A percentile compares a stretch with the other conserved stretches of the same genome.
Conservation (phyloP, 345 rosid species). For the Orychophragmus violaceus region DNA sequence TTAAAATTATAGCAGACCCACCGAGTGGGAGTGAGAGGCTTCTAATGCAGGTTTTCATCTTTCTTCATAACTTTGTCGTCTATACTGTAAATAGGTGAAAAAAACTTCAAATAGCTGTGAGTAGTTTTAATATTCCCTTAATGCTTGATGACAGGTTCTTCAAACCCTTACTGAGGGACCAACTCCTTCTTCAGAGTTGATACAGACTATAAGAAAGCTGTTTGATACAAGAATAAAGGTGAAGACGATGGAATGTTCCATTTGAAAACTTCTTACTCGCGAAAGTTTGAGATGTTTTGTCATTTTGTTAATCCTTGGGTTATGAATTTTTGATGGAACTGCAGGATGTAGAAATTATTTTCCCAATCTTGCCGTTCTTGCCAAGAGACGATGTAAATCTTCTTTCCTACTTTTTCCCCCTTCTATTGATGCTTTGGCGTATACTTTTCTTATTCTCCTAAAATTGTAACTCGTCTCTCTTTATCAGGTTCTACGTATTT, state of each 20-base stretch:
- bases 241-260: constrained; percentile 14
- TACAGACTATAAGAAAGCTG: constrained; percentile 66
- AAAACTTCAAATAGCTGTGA: background rate
- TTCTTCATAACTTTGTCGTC: background rate
- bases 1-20: constrained; percentile 87
- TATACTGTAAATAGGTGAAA: background rate
- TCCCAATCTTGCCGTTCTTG: constrained; percentile 81
- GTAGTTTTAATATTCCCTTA: constrained; percentile 16
- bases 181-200: constrained; percentile 70
- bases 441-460: background rate
- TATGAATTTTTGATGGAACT: constrained; percentile 31
- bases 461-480: constrained; percentile 7
- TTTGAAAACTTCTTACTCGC: background rate
- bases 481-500: constrained; percentile 55
- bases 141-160: constrained; percentile 56
- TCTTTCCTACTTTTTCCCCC: background rate
- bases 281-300: background rate
- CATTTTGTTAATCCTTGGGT: background rate
- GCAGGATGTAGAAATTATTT: constrained; percentile 83
- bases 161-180: constrained; percentile 77
- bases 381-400: constrained; percentile 73
- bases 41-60: constrained; percentile 62
- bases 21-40: constrained; percentile 85
- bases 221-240: constrained; percentile 91
- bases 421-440: background rate